Base-by-base conservation (phyloP, 768 basidiomycete species). In the Termitomyces heimii region DNA sequence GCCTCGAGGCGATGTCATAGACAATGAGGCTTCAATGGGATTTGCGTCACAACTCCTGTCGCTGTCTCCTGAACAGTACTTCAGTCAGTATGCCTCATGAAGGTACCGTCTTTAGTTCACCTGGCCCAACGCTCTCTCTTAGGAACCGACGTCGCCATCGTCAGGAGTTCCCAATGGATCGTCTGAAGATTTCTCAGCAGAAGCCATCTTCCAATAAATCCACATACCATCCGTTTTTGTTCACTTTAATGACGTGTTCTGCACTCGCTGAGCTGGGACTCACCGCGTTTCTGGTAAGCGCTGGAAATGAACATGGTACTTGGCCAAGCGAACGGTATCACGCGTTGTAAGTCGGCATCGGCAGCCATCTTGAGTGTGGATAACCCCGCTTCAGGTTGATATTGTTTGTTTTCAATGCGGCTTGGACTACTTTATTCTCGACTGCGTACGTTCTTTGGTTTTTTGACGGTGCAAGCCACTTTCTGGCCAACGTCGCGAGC, bases 361-460 rank as follows among this genome's bases (percentile, higher is more conserved):
- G 29, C 35, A 14, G 9, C 24, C 22, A 18, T n/a, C 10, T 20
- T 53, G 49, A 22, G 14, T 43, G 48, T 18, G 45, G 31, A n/a
- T 51, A 43, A 20, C 16, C 20, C 45, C 28, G 28, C 44, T 51
- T 40, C 53, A 85, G 83, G 40, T 63, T 86, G 54, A 80, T 86
- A 48, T 69, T 85, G 48, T 78, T 84, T 58, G 73, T 82, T 57
- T 86, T 88, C 68, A 82, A 82, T 62, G 77, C 86, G 22, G 77
- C 80, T 39, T 92, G 90, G 89, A 91, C 89, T n/a, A 75, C 81
- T 1, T 62, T 89, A 43, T 91, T 89, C 67, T 79, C 84, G 14
- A 74, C 79, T 13, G 82, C 83, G 34, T 92, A 91, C 65, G 73
- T 89, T 60, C 63, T 89, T 32, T 91, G 86, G 84, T 80, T 86